Percentiles rank a stretch among this genome's conserved stretches.
These are phyloP conservation scores for Papiliotrema fonsecae DNA, from an alignment of 1,284 basidiomycete genomes.

Conservation along the genomic window DNA sequence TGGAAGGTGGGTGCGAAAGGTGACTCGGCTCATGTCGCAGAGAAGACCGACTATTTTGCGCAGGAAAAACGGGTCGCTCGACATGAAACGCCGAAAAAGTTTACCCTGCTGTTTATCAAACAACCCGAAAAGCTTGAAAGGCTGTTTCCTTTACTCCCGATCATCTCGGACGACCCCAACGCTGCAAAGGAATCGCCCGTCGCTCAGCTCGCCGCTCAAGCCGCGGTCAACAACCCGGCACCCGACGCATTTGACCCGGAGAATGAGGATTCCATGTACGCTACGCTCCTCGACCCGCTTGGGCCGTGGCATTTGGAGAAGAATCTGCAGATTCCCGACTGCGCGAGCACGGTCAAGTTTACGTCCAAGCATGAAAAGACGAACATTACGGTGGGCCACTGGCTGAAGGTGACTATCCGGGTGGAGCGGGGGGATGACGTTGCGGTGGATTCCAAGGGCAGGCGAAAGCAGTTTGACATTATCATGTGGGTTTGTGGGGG, in stretches of 20 bases:
- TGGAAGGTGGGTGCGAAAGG: conserved; percentile 64
- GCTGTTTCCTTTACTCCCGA: conserved; percentile 52
- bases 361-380: conserved; percentile 77
- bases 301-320: conserved; percentile 57
- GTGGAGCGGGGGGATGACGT: conserved; percentile 74
- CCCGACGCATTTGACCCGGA: conserved; percentile 26
- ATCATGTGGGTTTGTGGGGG: conserved; percentile 56
- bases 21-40: conserved; percentile 47
- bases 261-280: conserved; percentile 49
- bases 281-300: conserved; percentile 51
- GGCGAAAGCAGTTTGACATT: conserved; percentile 78
- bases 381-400: conserved; percentile 73
- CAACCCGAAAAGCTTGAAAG: conserved; percentile 49
- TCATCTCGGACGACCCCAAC: conserved; percentile 50
- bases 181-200: conserved; percentile 50
- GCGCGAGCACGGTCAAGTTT: conserved; percentile 59
- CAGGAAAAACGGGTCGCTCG: conserved; percentile 66
- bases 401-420: conserved; percentile 75
- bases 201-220: conserved; percentile 40
- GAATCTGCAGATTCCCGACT: conserved; percentile 49
- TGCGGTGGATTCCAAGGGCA: conserved; percentile 63
- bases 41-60: conserved; percentile 74
- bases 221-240: conserved; percentile 36
- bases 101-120: conserved; percentile 66
- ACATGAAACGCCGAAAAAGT: conserved; percentile 65